These are phyloP conservation scores for Chlorella ohadii DNA, from an alignment of 139 green algal species.

Conservation along the genomic window DNA sequence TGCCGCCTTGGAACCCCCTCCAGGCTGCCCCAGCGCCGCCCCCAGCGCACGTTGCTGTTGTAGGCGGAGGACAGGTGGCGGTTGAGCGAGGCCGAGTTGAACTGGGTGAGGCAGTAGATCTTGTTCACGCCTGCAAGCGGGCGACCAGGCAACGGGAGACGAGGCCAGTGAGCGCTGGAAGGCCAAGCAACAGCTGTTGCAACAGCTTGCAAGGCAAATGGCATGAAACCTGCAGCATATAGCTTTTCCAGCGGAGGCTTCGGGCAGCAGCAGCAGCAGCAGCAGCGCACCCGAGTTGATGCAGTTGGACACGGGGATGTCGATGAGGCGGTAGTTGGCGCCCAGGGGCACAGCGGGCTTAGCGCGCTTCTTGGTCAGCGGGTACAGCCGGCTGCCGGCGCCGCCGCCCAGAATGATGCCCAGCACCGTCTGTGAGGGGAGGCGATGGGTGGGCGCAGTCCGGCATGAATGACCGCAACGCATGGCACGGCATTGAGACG, in stretches of 20 bases:
- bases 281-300: constrained; percentile 85
- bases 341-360: constrained; percentile 99
- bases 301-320: constrained; percentile 99
- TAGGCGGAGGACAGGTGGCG: constrained; percentile 97
- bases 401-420: constrained; percentile 97
- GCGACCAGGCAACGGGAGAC: no score
- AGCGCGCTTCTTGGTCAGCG: constrained; percentile 97
- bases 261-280: background rate
- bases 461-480: no score
- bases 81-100: constrained; percentile 99
- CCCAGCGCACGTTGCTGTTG: constrained; percentile 53
- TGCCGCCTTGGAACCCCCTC: no score
- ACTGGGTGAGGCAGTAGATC: constrained; percentile 99
- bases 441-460: no score
- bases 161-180: no score
- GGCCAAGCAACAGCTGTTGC: no score
- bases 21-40: no score
- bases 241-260: no score
- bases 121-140: constrained; percentile 91
- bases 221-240: no score
- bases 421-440: constrained; percentile 94
- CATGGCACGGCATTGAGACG: no score
- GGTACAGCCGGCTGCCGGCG: constrained; percentile 95
- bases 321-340: constrained; percentile 99
- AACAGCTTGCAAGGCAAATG: background rate